A percentile compares a stretch with the other conserved stretches of the same genome.
Conservation (phyloP, 2,329 filamentous ascomycete genomes). For the Decorospora gaudefroyi region DNA sequence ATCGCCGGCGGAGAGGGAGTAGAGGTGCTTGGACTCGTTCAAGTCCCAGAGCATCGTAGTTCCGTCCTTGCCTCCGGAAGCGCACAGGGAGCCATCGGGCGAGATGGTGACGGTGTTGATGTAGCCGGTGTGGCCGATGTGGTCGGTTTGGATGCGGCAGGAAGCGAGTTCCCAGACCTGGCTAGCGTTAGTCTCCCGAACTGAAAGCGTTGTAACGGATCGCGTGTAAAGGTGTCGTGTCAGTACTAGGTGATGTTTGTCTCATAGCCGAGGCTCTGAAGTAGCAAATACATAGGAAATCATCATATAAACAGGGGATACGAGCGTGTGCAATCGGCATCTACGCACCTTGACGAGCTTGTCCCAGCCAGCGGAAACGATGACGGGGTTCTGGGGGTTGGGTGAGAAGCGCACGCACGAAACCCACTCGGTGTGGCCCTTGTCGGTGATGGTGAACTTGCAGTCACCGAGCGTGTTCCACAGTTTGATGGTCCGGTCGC, state of each 20-base stretch:
- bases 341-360: slow-evolving; percentile 98
- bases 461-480: slow-evolving; percentile 99
- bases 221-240: slow-evolving; percentile 51
- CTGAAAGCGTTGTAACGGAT: slow-evolving; percentile 1
- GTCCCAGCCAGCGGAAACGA: slow-evolving; percentile 98
- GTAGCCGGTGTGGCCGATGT: slow-evolving; percentile 99
- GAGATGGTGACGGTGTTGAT: slow-evolving; percentile 99
- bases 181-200: slow-evolving; percentile 33
- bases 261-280: slow-evolving; percentile 99
- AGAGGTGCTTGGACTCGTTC: slow-evolving; percentile 99
- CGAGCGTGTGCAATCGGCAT: slow-evolving; percentile 1
- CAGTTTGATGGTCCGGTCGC: slow-evolving; percentile 99
- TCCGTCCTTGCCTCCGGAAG: slow-evolving; percentile 98
- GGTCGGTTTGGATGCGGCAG: slow-evolving; percentile 99
- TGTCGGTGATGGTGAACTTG: slow-evolving; percentile 99
- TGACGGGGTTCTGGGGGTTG: slow-evolving; percentile 99
- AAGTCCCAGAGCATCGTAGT: slow-evolving; percentile 99
- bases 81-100: slow-evolving; percentile 97
- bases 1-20: slow-evolving; percentile 98
- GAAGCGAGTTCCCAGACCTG: slow-evolving; percentile 99
- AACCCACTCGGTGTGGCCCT: slow-evolving; percentile 99
- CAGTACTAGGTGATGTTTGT: slow-evolving; percentile 92
- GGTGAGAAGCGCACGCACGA: slow-evolving; percentile 99
- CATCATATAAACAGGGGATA: slow-evolving; percentile 73
- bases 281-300: slow-evolving; percentile 99